These are phyloP conservation scores for Bretschneidera sinensis DNA, from an alignment of 345 rosid genomes.

Conservation along the genomic window DNA sequence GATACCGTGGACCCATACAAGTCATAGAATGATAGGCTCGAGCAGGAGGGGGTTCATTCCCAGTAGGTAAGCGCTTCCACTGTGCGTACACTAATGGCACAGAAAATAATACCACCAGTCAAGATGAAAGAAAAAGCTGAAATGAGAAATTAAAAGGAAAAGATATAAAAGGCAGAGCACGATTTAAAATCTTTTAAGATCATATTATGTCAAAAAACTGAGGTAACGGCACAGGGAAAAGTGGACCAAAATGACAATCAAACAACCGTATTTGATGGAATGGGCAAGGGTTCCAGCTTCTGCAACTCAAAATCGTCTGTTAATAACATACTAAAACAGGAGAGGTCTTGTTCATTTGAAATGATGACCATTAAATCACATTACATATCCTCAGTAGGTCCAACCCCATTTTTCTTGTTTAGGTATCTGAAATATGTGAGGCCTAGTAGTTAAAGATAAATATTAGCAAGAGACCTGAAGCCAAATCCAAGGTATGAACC, in stretches of 20 bases:
- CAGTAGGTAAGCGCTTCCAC: conserved; percentile 75
- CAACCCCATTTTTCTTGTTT: too few species aligned
- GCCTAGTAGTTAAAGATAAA: too few species aligned
- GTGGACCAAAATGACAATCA: neutral
- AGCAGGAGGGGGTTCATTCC: conserved; percentile 77
- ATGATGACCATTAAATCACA: too few species aligned
- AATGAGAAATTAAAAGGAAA: neutral
- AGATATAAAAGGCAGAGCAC: neutral
- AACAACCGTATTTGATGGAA: neutral
- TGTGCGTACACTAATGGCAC: conserved; percentile 69
- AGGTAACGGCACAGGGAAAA: neutral
- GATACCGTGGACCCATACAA: conserved; percentile 64
- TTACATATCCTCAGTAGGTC: too few species aligned
- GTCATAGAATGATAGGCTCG: conserved; percentile 93
- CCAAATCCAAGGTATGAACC: too few species aligned
- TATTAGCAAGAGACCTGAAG: too few species aligned
- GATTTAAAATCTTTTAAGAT: conserved; percentile 16
- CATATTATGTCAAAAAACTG: neutral
- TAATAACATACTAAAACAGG: neutral
- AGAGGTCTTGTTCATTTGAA: neutral
- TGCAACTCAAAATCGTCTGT: neutral
- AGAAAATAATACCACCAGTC: conserved; percentile 6
- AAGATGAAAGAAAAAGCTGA: neutral
- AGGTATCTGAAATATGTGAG: too few species aligned
- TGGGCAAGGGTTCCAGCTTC: neutral